Conservation (phyloP, 345 rosid species). For the Angophora floribunda region DNA sequence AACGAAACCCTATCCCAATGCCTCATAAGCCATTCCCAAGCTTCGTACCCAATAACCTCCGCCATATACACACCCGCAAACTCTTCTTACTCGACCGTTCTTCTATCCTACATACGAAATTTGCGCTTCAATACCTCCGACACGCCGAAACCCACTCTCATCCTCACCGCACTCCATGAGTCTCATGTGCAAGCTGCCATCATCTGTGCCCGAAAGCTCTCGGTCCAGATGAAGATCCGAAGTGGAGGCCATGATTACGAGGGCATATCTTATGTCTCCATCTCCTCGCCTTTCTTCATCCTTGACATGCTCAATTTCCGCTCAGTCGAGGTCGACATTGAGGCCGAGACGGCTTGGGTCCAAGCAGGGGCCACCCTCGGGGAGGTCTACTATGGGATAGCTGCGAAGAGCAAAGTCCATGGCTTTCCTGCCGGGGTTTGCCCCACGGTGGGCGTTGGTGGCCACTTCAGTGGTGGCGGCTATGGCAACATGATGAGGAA, state of each 20-base stretch:
- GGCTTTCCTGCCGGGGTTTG: slow-evolving; percentile 17
- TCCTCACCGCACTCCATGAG: slow-evolving; percentile 11
- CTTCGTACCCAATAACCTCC: slow-evolving; percentile 5
- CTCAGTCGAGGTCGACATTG: neutral
- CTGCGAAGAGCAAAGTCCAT: neutral
- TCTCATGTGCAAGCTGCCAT: slow-evolving; percentile 17
- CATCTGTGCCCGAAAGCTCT: slow-evolving; percentile 2
- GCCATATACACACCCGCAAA: slow-evolving; percentile 7
- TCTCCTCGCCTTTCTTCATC: slow-evolving; percentile 4
- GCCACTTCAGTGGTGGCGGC: slow-evolving; percentile 55
- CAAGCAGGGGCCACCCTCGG: slow-evolving; percentile 14
- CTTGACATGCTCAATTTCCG: slow-evolving; percentile 9
- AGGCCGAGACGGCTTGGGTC: slow-evolving; percentile 8
- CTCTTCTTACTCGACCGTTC: slow-evolving; percentile 1
- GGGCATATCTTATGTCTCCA: slow-evolving; percentile 13
- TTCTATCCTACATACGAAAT: slow-evolving; percentile 23
- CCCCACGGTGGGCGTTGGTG: slow-evolving; percentile 39
- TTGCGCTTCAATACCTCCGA: slow-evolving; percentile 15
- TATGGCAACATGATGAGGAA: slow-evolving; percentile 49
- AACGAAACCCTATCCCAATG: neutral
- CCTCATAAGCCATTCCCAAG: slow-evolving; percentile 1
- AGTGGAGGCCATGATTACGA: slow-evolving; percentile 33
- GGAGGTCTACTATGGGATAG: slow-evolving; percentile 9
- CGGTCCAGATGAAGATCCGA: slow-evolving; percentile 10
- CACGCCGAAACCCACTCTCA: slow-evolving; percentile 32